Conservation (phyloP, 2,329 filamentous ascomycete genomes). For the Talaromyces sp. region DNA sequence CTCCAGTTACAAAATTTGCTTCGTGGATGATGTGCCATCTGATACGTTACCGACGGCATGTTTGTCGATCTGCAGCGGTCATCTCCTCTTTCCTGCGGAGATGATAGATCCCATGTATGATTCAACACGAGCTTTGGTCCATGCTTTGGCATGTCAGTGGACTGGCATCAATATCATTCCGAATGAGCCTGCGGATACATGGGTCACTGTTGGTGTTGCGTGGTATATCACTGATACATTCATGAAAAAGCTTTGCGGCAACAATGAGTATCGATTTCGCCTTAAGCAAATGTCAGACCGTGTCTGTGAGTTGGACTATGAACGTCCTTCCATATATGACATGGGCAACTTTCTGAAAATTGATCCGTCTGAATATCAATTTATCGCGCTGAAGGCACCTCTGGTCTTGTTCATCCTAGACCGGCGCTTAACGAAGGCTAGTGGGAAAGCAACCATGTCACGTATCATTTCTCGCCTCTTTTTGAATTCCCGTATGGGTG, state of each 20-base stretch:
- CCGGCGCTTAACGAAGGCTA: conserved; percentile 84
- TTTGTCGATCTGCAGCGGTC: conserved; percentile 82
- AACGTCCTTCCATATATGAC: conserved; percentile 78
- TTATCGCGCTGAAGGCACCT: conserved; percentile 86
- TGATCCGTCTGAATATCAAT: conserved; percentile 83
- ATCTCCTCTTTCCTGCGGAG: conserved; percentile 80
- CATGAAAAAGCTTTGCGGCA: conserved; percentile 86
- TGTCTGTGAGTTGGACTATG: conserved; percentile 78
- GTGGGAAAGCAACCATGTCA: conserved; percentile 78
- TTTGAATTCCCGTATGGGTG: conserved; percentile 80
- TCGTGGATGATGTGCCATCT: conserved; percentile 82
- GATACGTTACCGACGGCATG: conserved; percentile 79
- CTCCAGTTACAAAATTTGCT: conserved; percentile 87
- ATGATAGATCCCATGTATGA: conserved; percentile 84
- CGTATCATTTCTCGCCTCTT: conserved; percentile 86
- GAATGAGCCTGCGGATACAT: conserved; percentile 76
- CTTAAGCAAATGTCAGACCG: conserved; percentile 83
- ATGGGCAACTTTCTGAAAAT: conserved; percentile 77
- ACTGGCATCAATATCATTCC: conserved; percentile 91
- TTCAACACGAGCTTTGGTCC: conserved; percentile 76
- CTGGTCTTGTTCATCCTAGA: conserved; percentile 93
- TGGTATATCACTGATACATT: conserved; percentile 96
- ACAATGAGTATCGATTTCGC: conserved; percentile 90
- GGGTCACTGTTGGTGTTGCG: conserved; percentile 86
- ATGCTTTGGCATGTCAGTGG: conserved; percentile 88